phyloP scores from a whole-genome alignment of 495 filamentous ascomycete genomes.

The Penicillium cosmopolitanum region DNA sequence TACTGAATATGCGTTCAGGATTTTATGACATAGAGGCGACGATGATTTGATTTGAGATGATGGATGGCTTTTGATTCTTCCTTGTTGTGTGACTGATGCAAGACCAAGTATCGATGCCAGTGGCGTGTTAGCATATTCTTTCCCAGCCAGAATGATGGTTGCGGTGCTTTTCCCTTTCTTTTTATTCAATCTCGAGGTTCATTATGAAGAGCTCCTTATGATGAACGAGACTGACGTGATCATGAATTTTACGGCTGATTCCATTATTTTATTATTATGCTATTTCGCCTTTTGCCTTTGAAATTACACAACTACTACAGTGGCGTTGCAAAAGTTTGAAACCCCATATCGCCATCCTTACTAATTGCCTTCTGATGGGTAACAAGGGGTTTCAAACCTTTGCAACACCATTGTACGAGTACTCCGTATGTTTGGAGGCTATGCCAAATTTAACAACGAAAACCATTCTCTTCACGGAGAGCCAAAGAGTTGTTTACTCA shows the following conservation, averaged over 20 bases:
- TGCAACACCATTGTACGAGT: neutral
- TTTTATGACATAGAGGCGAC: neutral
- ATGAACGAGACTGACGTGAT: neutral
- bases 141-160: neutral
- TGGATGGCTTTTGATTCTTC: neutral
- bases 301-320: neutral
- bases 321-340: too few species aligned
- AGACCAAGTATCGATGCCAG: neutral
- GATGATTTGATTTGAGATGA: neutral
- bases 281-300: neutral
- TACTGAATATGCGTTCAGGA: slow-evolving; percentile 1
- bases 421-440: neutral
- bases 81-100: neutral
- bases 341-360: too few species aligned
- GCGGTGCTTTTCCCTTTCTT: neutral
- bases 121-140: neutral
- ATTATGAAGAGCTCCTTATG: neutral
- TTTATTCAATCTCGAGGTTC: neutral
- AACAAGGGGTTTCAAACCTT: too few species aligned
- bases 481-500: too few species aligned
- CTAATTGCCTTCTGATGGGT: too few species aligned
- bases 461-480: too few species aligned
- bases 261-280: neutral
- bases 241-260: neutral
- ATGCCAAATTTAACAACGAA: too few species aligned